Conservation (phyloP, 352 stramenopile genomes). For the Elongisporangium senticosum region DNA sequence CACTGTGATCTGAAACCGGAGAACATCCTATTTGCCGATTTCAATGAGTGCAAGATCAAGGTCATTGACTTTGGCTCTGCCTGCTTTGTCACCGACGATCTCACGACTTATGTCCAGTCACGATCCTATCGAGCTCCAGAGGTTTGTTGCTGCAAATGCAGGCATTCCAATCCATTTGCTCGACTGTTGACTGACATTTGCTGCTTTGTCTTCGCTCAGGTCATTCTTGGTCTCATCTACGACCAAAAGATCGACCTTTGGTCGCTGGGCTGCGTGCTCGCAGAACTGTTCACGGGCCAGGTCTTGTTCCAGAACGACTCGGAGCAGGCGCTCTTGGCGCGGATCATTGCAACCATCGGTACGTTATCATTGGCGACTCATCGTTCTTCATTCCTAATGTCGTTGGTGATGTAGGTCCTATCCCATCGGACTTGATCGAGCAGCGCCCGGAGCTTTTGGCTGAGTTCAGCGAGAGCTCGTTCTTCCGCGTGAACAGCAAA, state of each 20-base stretch:
- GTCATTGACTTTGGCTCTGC: slow-evolving; percentile 99
- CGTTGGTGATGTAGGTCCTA: slow-evolving; percentile 28
- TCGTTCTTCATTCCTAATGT: background rate
- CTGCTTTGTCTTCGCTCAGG: slow-evolving; percentile 20
- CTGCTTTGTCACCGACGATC: slow-evolving; percentile 92
- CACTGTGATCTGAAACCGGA: slow-evolving; percentile 99
- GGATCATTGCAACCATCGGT: slow-evolving; percentile 83
- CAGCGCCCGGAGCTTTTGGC: slow-evolving; percentile 40
- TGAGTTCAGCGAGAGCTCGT: slow-evolving; percentile 51
- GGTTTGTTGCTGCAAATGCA: slow-evolving; percentile 58
- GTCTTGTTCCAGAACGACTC: slow-evolving; percentile 86
- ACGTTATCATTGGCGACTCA: slow-evolving; percentile 5
- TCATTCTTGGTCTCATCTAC: slow-evolving; percentile 95
- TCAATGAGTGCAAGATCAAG: slow-evolving; percentile 90
- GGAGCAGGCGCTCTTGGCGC: slow-evolving; percentile 90
- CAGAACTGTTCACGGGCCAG: slow-evolving; percentile 84
- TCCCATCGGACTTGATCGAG: slow-evolving; percentile 53
- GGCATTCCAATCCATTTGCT: slow-evolving; percentile 12
- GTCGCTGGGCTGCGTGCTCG: slow-evolving; percentile 85
- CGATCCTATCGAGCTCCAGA: slow-evolving; percentile 97
- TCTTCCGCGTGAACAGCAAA: slow-evolving; percentile 43
- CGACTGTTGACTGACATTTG: background rate
- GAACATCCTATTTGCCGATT: slow-evolving; percentile 92
- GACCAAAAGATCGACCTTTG: slow-evolving; percentile 86
- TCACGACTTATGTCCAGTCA: slow-evolving; percentile 97